A percentile compares a stretch with the other conserved stretches of the same genome.
These are phyloP conservation scores for Coccomyxa subellipsoidea DNA, from an alignment of 163 green algal genomes.

Conservation along the genomic window DNA sequence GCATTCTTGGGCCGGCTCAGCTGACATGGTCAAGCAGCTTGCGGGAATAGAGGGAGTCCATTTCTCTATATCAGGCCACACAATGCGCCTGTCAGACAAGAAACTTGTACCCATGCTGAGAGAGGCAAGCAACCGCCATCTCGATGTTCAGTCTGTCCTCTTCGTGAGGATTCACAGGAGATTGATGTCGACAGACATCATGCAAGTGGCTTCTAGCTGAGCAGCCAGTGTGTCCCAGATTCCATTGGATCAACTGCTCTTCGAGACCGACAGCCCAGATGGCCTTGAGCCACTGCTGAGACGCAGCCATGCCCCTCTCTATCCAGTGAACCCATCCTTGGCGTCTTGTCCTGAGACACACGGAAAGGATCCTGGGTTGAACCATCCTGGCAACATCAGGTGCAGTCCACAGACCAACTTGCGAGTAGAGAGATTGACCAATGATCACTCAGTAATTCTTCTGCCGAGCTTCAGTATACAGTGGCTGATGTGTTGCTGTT, in stretches of 20 bases:
- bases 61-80: constrained; percentile 48
- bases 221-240: constrained; percentile 46
- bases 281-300: constrained; percentile 18
- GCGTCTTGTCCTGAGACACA: background rate
- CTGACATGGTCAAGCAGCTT: constrained; percentile 33
- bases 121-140: constrained; percentile 2
- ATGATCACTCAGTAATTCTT: too few species aligned
- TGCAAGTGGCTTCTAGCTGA: too few species aligned
- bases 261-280: constrained; percentile 59
- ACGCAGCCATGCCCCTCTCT: background rate
- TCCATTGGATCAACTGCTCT: constrained; percentile 37
- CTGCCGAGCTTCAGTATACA: too few species aligned
- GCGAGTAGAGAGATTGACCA: too few species aligned
- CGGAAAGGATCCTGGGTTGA: background rate
- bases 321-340: background rate
- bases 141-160: constrained; percentile 29
- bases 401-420: background rate
- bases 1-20: constrained; percentile 44
- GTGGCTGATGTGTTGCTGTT: too few species aligned
- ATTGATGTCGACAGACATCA: too few species aligned
- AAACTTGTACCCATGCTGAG: constrained; percentile 46
- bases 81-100: constrained; percentile 17
- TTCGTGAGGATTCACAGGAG: too few species aligned
- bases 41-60: constrained; percentile 22
- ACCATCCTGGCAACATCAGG: background rate